phyloP scores from a whole-genome alignment of 2,329 filamentous ascomycete genomes.

The Arachnomyces sp. region DNA sequence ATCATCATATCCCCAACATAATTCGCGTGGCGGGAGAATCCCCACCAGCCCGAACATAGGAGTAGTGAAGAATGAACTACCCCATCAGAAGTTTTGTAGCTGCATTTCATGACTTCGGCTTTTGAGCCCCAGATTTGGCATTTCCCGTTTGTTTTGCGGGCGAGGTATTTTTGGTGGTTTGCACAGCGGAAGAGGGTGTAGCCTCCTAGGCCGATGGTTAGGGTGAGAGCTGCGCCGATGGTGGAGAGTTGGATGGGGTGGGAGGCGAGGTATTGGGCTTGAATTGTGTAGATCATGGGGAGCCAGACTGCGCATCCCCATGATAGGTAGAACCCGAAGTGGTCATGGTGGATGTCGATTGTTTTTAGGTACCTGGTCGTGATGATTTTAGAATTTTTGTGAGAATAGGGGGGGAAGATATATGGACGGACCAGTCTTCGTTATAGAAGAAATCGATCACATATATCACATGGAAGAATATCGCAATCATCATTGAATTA shows the following conservation, averaged over 20 bases:
- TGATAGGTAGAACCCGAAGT: constrained; percentile 36
- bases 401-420: neutral
- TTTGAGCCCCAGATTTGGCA: constrained; percentile 38
- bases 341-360: constrained; percentile 37
- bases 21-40: constrained; percentile 33
- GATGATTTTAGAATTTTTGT: neutral
- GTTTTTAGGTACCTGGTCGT: constrained; percentile 34
- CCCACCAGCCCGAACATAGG: constrained; percentile 37
- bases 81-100: constrained; percentile 37
- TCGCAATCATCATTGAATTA: constrained; percentile 37
- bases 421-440: constrained; percentile 34
- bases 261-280: constrained; percentile 39
- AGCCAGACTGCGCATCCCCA: constrained; percentile 42
- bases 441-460: constrained; percentile 44
- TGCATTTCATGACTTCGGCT: constrained; percentile 31
- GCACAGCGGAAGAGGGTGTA: constrained; percentile 39
- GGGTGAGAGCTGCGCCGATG: constrained; percentile 19
- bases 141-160: constrained; percentile 31
- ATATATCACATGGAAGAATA: constrained; percentile 38
- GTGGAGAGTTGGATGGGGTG: constrained; percentile 30
- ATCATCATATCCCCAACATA: constrained; percentile 35
- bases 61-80: constrained; percentile 31
- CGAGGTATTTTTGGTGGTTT: constrained; percentile 39
- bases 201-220: constrained; percentile 28
- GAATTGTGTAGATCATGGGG: constrained; percentile 40